Conservation (phyloP, 2,329 filamentous ascomycete species). For the Incumbomyces delicatus region DNA sequence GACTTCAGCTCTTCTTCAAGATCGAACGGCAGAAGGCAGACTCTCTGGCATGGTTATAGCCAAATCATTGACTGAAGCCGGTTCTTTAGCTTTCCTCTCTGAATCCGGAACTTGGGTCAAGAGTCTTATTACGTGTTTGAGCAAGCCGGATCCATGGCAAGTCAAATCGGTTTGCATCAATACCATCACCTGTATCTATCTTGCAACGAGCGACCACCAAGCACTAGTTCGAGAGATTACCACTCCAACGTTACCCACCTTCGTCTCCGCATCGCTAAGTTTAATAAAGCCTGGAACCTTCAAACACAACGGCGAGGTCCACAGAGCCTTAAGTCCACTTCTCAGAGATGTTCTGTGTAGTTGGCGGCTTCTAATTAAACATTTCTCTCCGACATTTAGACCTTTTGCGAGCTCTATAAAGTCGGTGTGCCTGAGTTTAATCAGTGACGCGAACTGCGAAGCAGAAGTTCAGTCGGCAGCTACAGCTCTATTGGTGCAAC, state of each 20-base stretch:
- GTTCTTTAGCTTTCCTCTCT: conserved; percentile 72
- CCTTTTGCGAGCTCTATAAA: conserved; percentile 62
- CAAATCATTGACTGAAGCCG: conserved; percentile 72
- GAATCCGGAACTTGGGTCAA: conserved; percentile 66
- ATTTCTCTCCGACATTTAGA: conserved; percentile 74
- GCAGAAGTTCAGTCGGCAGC: conserved; percentile 47
- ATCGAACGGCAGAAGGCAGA: conserved; percentile 62
- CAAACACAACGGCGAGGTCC: conserved; percentile 4
- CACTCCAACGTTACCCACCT: conserved; percentile 67
- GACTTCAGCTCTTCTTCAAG: conserved; percentile 66
- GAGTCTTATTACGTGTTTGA: conserved; percentile 61
- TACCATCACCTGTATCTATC: conserved; percentile 72
- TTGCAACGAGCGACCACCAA: conserved; percentile 69
- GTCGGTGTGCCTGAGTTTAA: conserved; percentile 47
- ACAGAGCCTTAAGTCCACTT: conserved; percentile 33
- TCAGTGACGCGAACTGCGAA: conserved; percentile 49
- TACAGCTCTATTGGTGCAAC: conserved; percentile 55
- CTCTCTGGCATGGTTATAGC: conserved; percentile 69
- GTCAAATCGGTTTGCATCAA: conserved; percentile 70
- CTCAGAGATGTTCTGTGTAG: conserved; percentile 61
- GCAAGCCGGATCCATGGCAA: conserved; percentile 68
- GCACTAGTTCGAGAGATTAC: conserved; percentile 80
- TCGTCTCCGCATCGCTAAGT: conserved; percentile 63
- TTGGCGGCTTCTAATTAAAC: conserved; percentile 62
- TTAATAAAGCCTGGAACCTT: conserved; percentile 36